Evolutionary conservation across 495 filamentous ascomycete species (phyloP).

Genomic region (Evernia prunastri): DNA sequence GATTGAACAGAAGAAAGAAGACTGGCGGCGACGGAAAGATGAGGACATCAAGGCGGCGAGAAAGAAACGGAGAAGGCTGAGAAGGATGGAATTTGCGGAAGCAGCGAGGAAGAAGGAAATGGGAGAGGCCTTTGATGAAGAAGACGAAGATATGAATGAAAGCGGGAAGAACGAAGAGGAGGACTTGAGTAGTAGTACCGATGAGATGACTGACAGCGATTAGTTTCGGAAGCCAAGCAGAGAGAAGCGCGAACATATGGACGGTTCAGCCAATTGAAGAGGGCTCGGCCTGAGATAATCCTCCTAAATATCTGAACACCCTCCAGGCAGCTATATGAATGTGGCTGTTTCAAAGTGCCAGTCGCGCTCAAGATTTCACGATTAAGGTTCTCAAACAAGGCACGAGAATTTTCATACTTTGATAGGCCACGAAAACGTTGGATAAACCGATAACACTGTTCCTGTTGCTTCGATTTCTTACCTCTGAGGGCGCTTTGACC

Average conservation of each 20-base stretch:
- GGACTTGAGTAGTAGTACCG: conserved; percentile 26
- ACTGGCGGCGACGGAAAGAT: conserved; percentile 33
- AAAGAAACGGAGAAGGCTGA: conserved; percentile 32
- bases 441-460: neutral
- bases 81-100: conserved; percentile 24
- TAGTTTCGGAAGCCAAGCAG: neutral
- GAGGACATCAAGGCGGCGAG: conserved; percentile 31
- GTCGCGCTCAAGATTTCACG: neutral
- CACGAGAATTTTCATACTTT: neutral
- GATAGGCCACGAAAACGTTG: neutral
- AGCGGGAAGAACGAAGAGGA: conserved; percentile 22
- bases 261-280: neutral
- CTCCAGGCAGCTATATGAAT: neutral
- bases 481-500: neutral
- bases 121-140: conserved; percentile 20
- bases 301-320: neutral
- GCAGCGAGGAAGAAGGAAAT: conserved; percentile 25
- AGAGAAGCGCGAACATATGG: neutral
- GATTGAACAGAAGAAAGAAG: conserved; percentile 30
- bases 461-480: neutral
- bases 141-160: conserved; percentile 20
- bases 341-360: neutral
- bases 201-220: conserved; percentile 26
- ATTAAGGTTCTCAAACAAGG: neutral
- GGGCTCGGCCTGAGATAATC: neutral